Evolutionary conservation across 768 basidiomycete species (phyloP).

Genomic region (Rhodotorula paludigena): DNA sequence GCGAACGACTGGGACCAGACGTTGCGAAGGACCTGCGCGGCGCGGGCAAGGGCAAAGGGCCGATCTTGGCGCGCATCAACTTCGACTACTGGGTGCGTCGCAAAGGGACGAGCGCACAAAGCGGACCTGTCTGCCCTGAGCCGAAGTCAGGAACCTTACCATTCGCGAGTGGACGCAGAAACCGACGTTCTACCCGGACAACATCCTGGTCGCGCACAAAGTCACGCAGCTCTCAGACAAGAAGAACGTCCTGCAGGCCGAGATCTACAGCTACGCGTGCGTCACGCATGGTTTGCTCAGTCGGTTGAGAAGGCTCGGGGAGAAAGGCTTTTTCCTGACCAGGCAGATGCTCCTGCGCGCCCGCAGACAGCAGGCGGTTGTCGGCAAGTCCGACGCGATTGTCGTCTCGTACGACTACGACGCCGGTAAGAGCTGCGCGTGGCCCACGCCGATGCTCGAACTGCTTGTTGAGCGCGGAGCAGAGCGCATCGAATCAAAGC

Average conservation of each 20-base stretch:
- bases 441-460: neutral
- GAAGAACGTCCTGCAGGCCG: constrained; percentile 17
- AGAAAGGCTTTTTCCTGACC: too few species aligned
- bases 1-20: neutral
- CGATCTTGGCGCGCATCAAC: constrained; percentile 16
- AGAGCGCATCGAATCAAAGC: neutral
- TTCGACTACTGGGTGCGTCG: constrained; percentile 25
- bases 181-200: constrained; percentile 23
- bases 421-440: constrained; percentile 5
- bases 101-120: too few species aligned
- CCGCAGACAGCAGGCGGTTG: neutral
- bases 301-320: too few species aligned
- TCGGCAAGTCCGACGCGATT: constrained; percentile 6
- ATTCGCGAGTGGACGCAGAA: neutral
- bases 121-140: neutral
- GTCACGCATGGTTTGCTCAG: neutral
- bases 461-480: constrained; percentile 8
- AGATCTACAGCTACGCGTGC: constrained; percentile 18
- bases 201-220: constrained; percentile 20
- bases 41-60: constrained; percentile 27
- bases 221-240: neutral
- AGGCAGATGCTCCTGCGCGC: neutral
- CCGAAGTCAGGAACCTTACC: neutral
- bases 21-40: constrained; percentile 16
- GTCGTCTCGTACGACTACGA: constrained; percentile 25